Evolutionary conservation across 176 grass and related monocot genomes (phyloP).

Genomic region (Areca catechu): DNA sequence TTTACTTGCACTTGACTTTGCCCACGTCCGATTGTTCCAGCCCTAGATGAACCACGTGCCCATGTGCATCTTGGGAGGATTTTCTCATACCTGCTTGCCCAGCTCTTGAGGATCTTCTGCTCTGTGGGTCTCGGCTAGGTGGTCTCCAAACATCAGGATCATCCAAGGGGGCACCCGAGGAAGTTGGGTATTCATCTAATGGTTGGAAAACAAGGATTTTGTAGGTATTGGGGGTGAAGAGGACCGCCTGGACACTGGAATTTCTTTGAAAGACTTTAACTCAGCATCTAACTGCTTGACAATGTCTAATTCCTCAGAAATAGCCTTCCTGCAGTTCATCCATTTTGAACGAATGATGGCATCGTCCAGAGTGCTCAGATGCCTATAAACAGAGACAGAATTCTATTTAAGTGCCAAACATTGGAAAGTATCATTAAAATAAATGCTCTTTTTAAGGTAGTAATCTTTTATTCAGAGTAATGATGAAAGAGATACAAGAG

Average conservation of each 20-base stretch:
- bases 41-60: slow-evolving; percentile 62
- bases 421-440: too few species aligned
- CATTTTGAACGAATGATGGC: slow-evolving; percentile 53
- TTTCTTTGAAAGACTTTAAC: slow-evolving; percentile 66
- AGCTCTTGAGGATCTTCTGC: slow-evolving; percentile 40
- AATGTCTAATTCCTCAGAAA: slow-evolving; percentile 67
- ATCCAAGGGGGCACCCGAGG: slow-evolving; percentile 56
- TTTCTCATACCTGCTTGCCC: slow-evolving; percentile 49
- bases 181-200: slow-evolving; percentile 78
- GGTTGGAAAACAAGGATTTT: slow-evolving; percentile 86
- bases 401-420: too few species aligned
- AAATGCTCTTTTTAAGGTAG: too few species aligned
- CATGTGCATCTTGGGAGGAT: slow-evolving; percentile 69
- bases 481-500: too few species aligned
- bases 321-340: slow-evolving; percentile 84
- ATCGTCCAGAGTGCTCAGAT: slow-evolving; percentile 84
- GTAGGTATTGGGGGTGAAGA: slow-evolving; percentile 79
- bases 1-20: slow-evolving; percentile 58
- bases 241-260: slow-evolving; percentile 49
- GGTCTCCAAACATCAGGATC: slow-evolving; percentile 87
- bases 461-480: too few species aligned
- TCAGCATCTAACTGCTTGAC: slow-evolving; percentile 81
- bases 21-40: slow-evolving; percentile 47
- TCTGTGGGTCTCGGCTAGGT: slow-evolving; percentile 51
- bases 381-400: slow-evolving; percentile 26